Percentiles rank a stretch among this genome's conserved stretches.
These are phyloP conservation scores for Tinospora cordifolia DNA, from an alignment of 164 flowering plant species.

Conservation along the genomic window DNA sequence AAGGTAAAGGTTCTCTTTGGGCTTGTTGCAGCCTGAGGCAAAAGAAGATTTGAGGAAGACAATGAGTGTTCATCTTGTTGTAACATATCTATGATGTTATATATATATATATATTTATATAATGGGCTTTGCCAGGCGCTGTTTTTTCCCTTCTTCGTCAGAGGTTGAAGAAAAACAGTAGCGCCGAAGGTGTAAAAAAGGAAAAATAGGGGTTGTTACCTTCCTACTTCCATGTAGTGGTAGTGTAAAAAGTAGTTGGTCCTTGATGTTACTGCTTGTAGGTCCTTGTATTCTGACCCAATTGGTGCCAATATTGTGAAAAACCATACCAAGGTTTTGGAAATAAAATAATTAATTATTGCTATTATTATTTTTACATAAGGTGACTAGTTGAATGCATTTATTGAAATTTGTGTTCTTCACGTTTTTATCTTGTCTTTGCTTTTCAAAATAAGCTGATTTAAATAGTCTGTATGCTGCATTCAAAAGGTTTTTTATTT, in stretches of 20 bases:
- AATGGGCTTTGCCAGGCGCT: neutral
- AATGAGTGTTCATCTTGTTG: slow-evolving; percentile 12
- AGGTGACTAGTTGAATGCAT: too few species aligned
- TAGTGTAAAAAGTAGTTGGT: neutral
- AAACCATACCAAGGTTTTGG: neutral
- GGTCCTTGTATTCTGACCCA: neutral
- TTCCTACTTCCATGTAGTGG: neutral
- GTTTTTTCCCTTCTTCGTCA: neutral
- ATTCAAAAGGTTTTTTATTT: too few species aligned
- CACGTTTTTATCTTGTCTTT: too few species aligned
- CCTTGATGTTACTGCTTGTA: neutral
- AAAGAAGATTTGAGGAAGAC: neutral
- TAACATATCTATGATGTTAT: slow-evolving; percentile 13
- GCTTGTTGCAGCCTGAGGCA: neutral
- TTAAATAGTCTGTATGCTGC: too few species aligned
- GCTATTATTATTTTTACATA: neutral
- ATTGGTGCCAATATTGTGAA: slow-evolving; percentile 1
- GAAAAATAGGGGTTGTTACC: neutral
- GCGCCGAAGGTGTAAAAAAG: neutral
- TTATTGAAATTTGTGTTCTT: too few species aligned
- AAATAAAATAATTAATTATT: neutral
- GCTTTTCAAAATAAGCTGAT: too few species aligned
- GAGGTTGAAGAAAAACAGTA: neutral
- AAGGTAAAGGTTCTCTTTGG: too few species aligned
- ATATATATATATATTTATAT: too few species aligned